Conservation (phyloP, 2,329 filamentous ascomycete species). For the Didymella arachidicola region DNA sequence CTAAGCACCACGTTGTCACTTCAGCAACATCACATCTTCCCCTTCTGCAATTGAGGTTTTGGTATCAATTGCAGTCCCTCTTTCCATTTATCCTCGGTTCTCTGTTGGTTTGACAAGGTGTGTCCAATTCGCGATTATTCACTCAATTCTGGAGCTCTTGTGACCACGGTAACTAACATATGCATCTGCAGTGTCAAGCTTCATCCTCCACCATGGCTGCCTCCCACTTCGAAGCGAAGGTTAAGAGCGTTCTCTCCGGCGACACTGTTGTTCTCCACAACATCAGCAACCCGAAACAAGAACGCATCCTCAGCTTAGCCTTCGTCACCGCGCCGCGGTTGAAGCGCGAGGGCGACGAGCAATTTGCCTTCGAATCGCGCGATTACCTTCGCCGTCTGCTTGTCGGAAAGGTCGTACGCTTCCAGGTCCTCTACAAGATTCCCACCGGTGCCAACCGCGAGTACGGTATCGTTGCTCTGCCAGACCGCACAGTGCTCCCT, state of each 20-base stretch:
- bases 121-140: background rate
- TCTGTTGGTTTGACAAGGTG: slow-evolving; percentile 24
- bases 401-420: slow-evolving; percentile 87
- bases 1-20: slow-evolving; percentile 25
- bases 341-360: slow-evolving; percentile 88
- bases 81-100: slow-evolving; percentile 13
- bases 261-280: slow-evolving; percentile 88
- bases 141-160: slow-evolving; percentile 15
- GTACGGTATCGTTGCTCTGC: slow-evolving; percentile 81
- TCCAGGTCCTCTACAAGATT: slow-evolving; percentile 85
- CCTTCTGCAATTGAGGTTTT: slow-evolving; percentile 21
- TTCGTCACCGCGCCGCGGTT: slow-evolving; percentile 90
- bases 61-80: slow-evolving; percentile 28
- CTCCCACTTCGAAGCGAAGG: slow-evolving; percentile 56
- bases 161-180: slow-evolving; percentile 21
- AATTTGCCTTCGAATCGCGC: slow-evolving; percentile 91
- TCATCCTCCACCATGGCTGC: slow-evolving; percentile 38
- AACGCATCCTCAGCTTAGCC: slow-evolving; percentile 87
- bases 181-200: slow-evolving; percentile 16
- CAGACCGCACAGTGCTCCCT: slow-evolving; percentile 74
- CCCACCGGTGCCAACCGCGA: slow-evolving; percentile 80
- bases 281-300: slow-evolving; percentile 79
- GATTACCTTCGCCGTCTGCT: slow-evolving; percentile 86
- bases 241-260: slow-evolving; percentile 94
- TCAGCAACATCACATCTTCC: slow-evolving; percentile 19